phyloP scores from a whole-genome alignment of 2,329 filamentous ascomycete species.

The Fusarium albosuccineum region DNA sequence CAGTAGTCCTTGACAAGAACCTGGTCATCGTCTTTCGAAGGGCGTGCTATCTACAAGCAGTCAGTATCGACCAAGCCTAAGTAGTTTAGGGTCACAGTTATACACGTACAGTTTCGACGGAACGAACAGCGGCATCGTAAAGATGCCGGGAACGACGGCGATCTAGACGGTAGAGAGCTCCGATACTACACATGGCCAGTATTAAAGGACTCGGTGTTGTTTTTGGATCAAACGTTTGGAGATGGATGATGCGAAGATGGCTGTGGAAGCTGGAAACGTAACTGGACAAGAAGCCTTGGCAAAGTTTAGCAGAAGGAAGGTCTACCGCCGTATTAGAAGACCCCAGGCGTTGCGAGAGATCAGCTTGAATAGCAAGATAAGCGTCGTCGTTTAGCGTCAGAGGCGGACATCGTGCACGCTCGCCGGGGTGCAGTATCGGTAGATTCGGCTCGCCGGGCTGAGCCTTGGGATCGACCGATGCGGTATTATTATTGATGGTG shows the following conservation, averaged over 20 bases:
- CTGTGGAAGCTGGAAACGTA: conserved; percentile 19
- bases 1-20: conserved; percentile 11
- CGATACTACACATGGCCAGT: conserved; percentile 30
- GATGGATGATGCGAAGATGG: conserved; percentile 27
- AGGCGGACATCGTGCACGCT: background rate
- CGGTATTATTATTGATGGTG: background rate
- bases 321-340: background rate
- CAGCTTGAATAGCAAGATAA: background rate
- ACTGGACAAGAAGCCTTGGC: conserved; percentile 22
- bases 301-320: conserved; percentile 9
- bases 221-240: conserved; percentile 9
- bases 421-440: background rate
- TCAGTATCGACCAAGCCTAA: background rate
- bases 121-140: conserved; percentile 2
- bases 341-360: background rate
- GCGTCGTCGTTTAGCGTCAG: background rate
- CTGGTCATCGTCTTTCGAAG: background rate
- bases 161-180: conserved; percentile 27
- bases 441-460: background rate
- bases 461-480: background rate
- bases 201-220: conserved; percentile 18
- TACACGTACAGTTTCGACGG: conserved; percentile 2
- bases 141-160: conserved; percentile 11
- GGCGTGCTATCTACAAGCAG: background rate
- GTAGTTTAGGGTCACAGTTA: background rate